Percentiles rank a stretch among this genome's conserved stretches.
phyloP scores from a whole-genome alignment of 2,329 filamentous ascomycete genomes.

The Trichoderma brevicompactum region DNA sequence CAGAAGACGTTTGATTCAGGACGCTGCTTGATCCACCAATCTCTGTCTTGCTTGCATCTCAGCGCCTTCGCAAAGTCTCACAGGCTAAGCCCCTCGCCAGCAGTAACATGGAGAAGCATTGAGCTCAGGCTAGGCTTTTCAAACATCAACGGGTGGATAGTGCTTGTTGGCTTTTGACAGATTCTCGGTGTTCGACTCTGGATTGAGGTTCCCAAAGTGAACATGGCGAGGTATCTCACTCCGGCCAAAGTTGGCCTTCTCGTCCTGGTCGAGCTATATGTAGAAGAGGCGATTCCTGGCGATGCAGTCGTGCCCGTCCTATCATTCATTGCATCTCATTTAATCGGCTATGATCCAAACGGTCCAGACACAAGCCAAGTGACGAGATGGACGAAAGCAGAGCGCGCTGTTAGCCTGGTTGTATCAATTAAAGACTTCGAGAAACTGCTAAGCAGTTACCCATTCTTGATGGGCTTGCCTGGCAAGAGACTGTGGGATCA shows the following conservation, averaged over 20 bases:
- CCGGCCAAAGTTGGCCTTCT: slow-evolving; percentile 85
- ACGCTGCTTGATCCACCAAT: not conserved
- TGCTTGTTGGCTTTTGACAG: not conserved
- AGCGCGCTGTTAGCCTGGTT: slow-evolving; percentile 56
- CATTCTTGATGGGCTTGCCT: slow-evolving; percentile 62
- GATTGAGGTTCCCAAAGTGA: not conserved
- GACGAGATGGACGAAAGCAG: slow-evolving; percentile 53
- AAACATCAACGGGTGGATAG: not conserved
- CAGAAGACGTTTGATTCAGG: not conserved
- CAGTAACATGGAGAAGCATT: slow-evolving; percentile 13
- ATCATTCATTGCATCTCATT: slow-evolving; percentile 75
- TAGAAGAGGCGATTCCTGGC: slow-evolving; percentile 69
- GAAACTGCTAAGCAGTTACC: slow-evolving; percentile 56
- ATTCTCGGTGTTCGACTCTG: not conserved
- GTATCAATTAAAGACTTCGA: slow-evolving; percentile 64
- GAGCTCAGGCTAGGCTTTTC: not conserved
- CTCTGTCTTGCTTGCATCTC: not conserved
- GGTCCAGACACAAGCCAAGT: slow-evolving; percentile 37
- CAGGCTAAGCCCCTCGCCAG: not conserved
- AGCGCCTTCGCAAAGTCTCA: not conserved
- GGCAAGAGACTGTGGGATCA: slow-evolving; percentile 86
- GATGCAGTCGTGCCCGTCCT: slow-evolving; percentile 75
- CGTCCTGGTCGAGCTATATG: slow-evolving; percentile 80
- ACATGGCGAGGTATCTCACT: slow-evolving; percentile 83
- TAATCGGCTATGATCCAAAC: slow-evolving; percentile 56